Evolutionary conservation across 2,329 filamentous ascomycete genomes (phyloP), one percentile per base, ranked within the genome.

Genomic region (Ceratocystis alfenasii): DNA sequence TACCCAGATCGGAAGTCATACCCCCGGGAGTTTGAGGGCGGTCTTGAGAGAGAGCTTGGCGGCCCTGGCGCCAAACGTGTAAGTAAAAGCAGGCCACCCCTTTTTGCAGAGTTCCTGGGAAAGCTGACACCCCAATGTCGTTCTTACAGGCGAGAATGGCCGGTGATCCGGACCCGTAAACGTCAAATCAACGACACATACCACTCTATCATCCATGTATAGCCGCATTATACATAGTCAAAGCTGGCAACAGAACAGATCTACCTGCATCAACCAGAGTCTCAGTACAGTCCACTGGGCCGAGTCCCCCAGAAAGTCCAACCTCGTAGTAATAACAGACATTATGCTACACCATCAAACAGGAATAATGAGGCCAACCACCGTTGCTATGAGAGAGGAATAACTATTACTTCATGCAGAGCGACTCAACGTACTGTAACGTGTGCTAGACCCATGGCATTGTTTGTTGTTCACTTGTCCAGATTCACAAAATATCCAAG

Each of bases 31-130:
- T 94, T 87, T 72, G 84, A 86, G 72, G 85, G 81, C 69, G 89
- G 89, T 25, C 75, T 94, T 69, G 83, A 90, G 75, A 81, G 81
- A 72, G 89, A 93, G 74, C 77, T 94, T 68, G 89, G 89, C 68
- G 89, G 89, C 8, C 75, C 83, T 33, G 82, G 83, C 71, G 86
- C 86, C 66, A 68, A 85, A 64, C 79, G 82, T 76, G 88, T 90
- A 78, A 76, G 87, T 80, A 60, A 53, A 22, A 36, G 8, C 12
- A 30, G 36, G 25, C 7, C 20, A 44, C 15, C 22, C 5, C 28
- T 33, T 25, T 12, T 30, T 60, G 3, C 1, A 41, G 3, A 15
- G 36, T 41, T 15, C 36, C 3, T 41, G 3, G 36, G 4, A 41
- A 12, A 33, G 48, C 46, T 25, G 6, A 36, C 53, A 69, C 62